Base-by-base conservation (phyloP, 1,139 yeast genomes). In the Protomyces pachydermus region DNA sequence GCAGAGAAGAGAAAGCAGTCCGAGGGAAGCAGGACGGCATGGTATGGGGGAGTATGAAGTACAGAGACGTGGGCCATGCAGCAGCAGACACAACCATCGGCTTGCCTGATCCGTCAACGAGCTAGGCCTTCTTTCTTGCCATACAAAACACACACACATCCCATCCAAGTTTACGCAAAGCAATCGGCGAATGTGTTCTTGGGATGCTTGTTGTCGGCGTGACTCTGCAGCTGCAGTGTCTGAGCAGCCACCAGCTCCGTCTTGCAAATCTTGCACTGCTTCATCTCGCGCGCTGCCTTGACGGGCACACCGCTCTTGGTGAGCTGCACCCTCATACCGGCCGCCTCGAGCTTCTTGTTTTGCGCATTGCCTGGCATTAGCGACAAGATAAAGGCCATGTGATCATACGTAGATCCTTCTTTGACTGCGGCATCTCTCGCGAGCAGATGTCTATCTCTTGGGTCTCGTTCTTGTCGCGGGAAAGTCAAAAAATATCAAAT, bases 181-280 rank as follows among this genome's bases (percentile, higher is more conserved):
- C 62, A 20, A 37, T 51, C 62, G 8, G 53, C 62, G 37, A 50
- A 58, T 8, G 16, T 52, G 45, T 52, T 51, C 37, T 58, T 58
- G n/a, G 62, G 62, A 38, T 58, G 62, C 52, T 58, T 58, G 56
- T 58, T 58, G 35, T 58, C 62, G 5, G 62, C 62, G 45, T 58
- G 62, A 6, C 42, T 48, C n/a, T 58, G 25, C 20, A 58, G 52
- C 34, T 52, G 54, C 56, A 18, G 56, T 25, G 35, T 50, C 56
- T 46, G 62, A 51, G 48, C 48, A 0, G 56, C 62, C 38, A 58
- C 62, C 16, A 58, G 56, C 23, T 58, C 54, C n/a, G 54, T 45
- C 35, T 46, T 46, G 45, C 62, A 58, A 3, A 58, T 52, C 53
- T 58, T 58, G 53, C 62, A 58, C 56, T 58, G 52, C 56, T 58